Conservation (phyloP, 352 stramenopile genomes). For the Blastocystis sp. region DNA sequence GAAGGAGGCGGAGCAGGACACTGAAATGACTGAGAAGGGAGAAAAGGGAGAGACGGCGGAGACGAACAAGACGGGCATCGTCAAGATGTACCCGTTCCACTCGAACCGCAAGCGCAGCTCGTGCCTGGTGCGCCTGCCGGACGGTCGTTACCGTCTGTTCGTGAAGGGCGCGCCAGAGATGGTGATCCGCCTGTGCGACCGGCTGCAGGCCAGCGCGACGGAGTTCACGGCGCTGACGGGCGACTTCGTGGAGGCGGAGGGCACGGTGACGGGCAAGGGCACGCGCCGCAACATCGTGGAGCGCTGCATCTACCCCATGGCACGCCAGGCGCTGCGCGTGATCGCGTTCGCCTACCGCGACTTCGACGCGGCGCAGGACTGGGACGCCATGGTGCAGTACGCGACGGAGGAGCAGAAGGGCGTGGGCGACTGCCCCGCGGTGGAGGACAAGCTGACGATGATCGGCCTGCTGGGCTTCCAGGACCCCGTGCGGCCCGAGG, state of each 20-base stretch:
- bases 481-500: conserved; percentile 88
- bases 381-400: conserved; percentile 79
- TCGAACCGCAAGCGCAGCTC: conserved; percentile 63
- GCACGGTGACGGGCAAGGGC: conserved; percentile 41
- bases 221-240: conserved; percentile 40
- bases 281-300: conserved; percentile 55
- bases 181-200: conserved; percentile 65
- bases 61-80: conserved; percentile 37
- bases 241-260: conserved; percentile 36
- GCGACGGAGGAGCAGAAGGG: conserved; percentile 66
- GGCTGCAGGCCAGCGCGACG: background rate
- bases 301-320: conserved; percentile 79
- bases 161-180: conserved; percentile 70
- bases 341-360: conserved; percentile 79
- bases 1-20: conserved; percentile 56
- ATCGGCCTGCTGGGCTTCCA: conserved; percentile 90
- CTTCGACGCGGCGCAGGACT: conserved; percentile 68
- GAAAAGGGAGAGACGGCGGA: too few relatives aligned
- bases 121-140: conserved; percentile 43
- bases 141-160: conserved; percentile 77
- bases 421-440: conserved; percentile 69
- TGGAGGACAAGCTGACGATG: conserved; percentile 79
- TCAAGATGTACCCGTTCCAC: conserved; percentile 69
- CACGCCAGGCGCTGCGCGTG: conserved; percentile 77
- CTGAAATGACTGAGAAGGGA: conserved; percentile 59